Base-by-base conservation (phyloP, 2,329 filamentous ascomycete genomes). In the Aspergillus ochraceoroseus region DNA sequence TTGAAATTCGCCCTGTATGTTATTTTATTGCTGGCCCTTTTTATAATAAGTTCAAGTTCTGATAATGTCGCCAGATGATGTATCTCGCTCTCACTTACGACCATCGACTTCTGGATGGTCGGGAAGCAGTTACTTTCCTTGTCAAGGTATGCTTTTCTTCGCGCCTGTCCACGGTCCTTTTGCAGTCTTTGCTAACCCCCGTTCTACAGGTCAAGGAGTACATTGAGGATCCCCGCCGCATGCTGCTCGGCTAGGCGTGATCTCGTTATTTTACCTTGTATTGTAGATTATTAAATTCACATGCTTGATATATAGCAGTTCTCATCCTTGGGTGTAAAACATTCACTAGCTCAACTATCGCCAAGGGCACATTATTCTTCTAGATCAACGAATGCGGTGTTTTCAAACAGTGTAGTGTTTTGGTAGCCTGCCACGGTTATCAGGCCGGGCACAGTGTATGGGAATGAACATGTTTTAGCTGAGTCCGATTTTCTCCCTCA, bases 61-160 rank as follows among this genome's bases (percentile, higher is more conserved):
- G 14, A 58, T 46, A 14, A 12, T 38, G 14, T 4, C 25, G n/a
- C 18, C 47, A 78, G 70, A 96, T 98, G 88, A 98, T 98, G 92
- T 96, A 95, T 68, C 79, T 98, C 51, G 92, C 92, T 28, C 76
- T 98, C 45, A 98, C 92, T 9, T 98, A 98, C 63, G 92, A 98
- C 65, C 92, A 98, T 71, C 85, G 92, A 62, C 79, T 98, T 34
- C 75, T 98, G 15, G 92, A 96, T 65, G 92, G 92, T 35, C 81
- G 90, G 63, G 90, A 96, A 72, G 92, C 90, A 32, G 88, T 95
- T 27, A 92, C 90, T 48, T 96, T 96, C 76, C 74, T 96, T 54
- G 84, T 96, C 47, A 95, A 94, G 79, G 75, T 68, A 41, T 57
- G 55, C 37, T 38, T 57, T 55, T 38, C 20, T n/a, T 9, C 31